Percentiles rank a stretch among this genome's conserved stretches.
Conservation (phyloP, 331 rosid genomes). For the Acacia concinna region DNA sequence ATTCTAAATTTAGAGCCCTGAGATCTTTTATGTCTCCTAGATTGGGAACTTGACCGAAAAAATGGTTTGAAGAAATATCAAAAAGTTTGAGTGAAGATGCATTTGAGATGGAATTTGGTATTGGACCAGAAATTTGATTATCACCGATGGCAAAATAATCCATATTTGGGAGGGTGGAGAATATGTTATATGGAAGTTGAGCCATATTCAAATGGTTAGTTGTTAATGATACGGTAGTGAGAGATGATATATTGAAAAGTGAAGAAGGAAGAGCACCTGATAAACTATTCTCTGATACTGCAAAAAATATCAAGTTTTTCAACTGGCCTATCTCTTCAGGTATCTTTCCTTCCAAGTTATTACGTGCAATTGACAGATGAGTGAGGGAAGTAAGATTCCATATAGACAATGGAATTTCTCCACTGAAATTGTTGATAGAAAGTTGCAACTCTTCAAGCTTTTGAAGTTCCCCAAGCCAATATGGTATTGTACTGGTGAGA, state of each 20-base stretch:
- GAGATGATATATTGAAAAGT: conserved; percentile 33
- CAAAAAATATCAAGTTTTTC: neutral
- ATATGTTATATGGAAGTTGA: conserved; percentile 31
- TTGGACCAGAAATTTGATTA: conserved; percentile 21
- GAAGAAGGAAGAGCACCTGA: conserved; percentile 18
- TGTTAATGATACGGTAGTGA: neutral
- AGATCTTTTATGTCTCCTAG: neutral
- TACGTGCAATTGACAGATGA: neutral
- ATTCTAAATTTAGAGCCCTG: accelerated
- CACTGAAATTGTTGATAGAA: neutral
- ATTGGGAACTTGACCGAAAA: neutral
- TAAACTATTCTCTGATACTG: neutral
- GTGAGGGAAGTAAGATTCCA: neutral
- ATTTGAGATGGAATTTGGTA: conserved; percentile 33
- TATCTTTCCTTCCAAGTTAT: neutral
- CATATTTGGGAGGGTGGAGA: conserved; percentile 19
- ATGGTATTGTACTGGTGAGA: neutral
- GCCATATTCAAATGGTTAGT: conserved; percentile 5
- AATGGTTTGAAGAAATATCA: neutral
- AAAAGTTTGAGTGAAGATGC: conserved; percentile 14
- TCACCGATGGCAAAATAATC: neutral
- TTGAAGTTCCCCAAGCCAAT: neutral
- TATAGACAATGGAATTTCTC: conserved; percentile 1
- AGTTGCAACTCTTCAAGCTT: neutral
- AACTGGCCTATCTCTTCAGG: neutral